Evolutionary conservation across 495 filamentous ascomycete species (phyloP).

Genomic region (Penicillium longicatenatum): DNA sequence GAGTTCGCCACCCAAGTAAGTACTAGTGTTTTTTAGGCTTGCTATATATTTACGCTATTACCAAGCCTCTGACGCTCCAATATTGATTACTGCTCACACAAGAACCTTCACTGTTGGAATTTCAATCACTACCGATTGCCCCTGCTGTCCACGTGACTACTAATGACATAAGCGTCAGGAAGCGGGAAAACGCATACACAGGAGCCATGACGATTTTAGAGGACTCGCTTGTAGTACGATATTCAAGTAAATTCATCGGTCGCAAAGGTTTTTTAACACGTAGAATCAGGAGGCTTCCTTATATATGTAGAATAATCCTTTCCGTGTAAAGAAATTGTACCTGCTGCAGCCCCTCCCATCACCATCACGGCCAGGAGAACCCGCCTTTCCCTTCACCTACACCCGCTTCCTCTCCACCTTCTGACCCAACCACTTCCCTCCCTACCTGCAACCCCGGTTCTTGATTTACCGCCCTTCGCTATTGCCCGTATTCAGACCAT

Average conservation of each 20-base stretch:
- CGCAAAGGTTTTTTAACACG: background rate
- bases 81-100: background rate
- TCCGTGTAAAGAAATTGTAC: background rate
- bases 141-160: slow-evolving; percentile 17
- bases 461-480: background rate
- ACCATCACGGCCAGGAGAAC: slow-evolving; percentile 36
- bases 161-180: slow-evolving; percentile 29
- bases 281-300: background rate
- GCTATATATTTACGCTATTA: background rate
- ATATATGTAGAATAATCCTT: background rate
- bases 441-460: slow-evolving; percentile 5
- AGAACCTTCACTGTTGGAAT: background rate
- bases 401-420: slow-evolving; percentile 17
- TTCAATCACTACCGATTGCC: background rate
- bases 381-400: slow-evolving; percentile 34
- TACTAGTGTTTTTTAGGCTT: background rate
- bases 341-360: slow-evolving; percentile 17
- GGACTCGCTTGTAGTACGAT: background rate
- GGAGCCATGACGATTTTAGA: slow-evolving; percentile 1
- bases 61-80: background rate
- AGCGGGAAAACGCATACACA: slow-evolving; percentile 27
- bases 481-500: background rate
- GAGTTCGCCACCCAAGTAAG: slow-evolving; percentile 1
- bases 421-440: slow-evolving; percentile 6
- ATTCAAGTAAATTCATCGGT: background rate